A percentile compares a stretch with the other conserved stretches of the same genome.
phyloP scores from a whole-genome alignment of 805 yeast species.

The Teunomyces aglyptinius region DNA sequence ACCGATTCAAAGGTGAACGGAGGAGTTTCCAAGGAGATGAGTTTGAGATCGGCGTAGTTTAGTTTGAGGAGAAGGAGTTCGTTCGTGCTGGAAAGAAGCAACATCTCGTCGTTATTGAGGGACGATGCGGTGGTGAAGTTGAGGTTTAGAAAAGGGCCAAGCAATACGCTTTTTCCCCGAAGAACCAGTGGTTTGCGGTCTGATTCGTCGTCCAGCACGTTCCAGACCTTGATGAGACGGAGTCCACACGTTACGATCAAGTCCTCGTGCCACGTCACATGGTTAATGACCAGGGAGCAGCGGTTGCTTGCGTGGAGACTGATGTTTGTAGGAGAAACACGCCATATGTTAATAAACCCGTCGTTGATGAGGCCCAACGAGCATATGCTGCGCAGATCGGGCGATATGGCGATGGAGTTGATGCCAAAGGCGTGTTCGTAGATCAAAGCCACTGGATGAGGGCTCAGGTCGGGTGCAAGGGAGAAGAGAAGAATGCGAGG shows the following conservation, averaged over 20 bases:
- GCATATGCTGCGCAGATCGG: constrained; percentile 53
- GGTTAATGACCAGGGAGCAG: constrained; percentile 59
- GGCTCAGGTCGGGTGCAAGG: constrained; percentile 46
- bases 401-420: constrained; percentile 52
- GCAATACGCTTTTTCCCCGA: constrained; percentile 57
- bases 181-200: constrained; percentile 20
- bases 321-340: constrained; percentile 19
- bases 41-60: constrained; percentile 19
- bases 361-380: constrained; percentile 69
- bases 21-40: constrained; percentile 15
- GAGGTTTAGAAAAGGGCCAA: constrained; percentile 49
- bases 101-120: constrained; percentile 34
- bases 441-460: constrained; percentile 51
- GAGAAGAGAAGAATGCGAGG: constrained; percentile 65
- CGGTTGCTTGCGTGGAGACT: constrained; percentile 52
- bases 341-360: constrained; percentile 67
- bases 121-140: constrained; percentile 45
- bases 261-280: constrained; percentile 54
- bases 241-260: constrained; percentile 57
- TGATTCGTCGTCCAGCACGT: constrained; percentile 23
- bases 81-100: constrained; percentile 32
- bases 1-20: constrained; percentile 16
- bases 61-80: constrained; percentile 30
- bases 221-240: constrained; percentile 65
- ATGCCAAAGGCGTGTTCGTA: constrained; percentile 69